These are phyloP conservation scores for Claviceps maximensis DNA, from an alignment of 2,329 filamentous ascomycete species.

Conservation along the genomic window DNA sequence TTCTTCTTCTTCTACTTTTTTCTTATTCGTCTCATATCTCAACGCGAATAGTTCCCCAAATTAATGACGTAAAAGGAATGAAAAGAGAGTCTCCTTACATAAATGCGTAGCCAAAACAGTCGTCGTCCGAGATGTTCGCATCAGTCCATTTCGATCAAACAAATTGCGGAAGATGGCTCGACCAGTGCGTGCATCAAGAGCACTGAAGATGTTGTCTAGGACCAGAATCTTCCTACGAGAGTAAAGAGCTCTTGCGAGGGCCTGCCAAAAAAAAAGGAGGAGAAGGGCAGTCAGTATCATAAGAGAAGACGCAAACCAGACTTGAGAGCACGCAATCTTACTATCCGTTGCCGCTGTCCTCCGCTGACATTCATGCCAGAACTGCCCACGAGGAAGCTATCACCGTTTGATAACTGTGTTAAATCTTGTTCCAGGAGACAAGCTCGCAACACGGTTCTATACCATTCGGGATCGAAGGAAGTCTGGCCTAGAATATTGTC, in stretches of 20 bases:
- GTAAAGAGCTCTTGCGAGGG: slow-evolving; percentile 79
- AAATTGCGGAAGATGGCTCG: not conserved
- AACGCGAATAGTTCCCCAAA: too few species aligned
- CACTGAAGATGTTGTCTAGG: slow-evolving; percentile 77
- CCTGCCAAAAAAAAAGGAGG: slow-evolving; percentile 32
- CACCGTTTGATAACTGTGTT: slow-evolving; percentile 9
- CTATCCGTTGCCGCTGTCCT: slow-evolving; percentile 15
- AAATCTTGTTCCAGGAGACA: slow-evolving; percentile 68
- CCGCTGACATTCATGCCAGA: slow-evolving; percentile 13
- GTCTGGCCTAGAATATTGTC: slow-evolving; percentile 9
- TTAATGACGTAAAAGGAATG: too few species aligned
- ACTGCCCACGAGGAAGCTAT: slow-evolving; percentile 10
- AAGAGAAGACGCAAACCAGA: not conserved
- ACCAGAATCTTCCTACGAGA: slow-evolving; percentile 80
- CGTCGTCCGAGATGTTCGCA: not conserved
- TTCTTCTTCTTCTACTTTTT: too few species aligned
- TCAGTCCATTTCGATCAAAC: not conserved
- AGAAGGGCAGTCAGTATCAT: not conserved
- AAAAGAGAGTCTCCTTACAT: too few species aligned
- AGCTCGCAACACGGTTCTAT: slow-evolving; percentile 31
- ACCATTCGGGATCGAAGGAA: slow-evolving; percentile 5
- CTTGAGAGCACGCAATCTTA: slow-evolving; percentile 1
- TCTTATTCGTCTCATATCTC: too few species aligned
- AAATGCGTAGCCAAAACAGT: not conserved
- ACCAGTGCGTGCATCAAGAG: slow-evolving; percentile 46